Conservation (phyloP, 176 grass and related monocot species). For the Avena insularis region DNA sequence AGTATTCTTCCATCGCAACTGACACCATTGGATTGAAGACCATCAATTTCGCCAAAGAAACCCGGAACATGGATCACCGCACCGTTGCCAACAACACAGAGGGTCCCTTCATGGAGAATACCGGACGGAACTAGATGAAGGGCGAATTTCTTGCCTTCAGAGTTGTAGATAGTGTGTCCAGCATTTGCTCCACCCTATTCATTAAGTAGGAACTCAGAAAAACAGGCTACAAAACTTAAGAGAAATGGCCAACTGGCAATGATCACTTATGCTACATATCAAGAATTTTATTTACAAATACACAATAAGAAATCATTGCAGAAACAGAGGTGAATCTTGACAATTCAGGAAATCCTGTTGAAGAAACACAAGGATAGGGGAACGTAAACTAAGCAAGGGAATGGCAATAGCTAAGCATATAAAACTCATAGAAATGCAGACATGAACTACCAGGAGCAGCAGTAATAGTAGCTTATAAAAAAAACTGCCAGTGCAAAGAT, state of each 20-base stretch:
- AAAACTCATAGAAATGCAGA: conserved; percentile 15
- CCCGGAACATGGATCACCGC: conserved; percentile 82
- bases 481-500: conserved; percentile 5
- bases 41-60: conserved; percentile 84
- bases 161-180: conserved; percentile 88
- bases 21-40: conserved; percentile 71
- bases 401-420: neutral
- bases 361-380: neutral
- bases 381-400: conserved; percentile 7
- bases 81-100: conserved; percentile 83
- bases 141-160: conserved; percentile 82
- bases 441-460: neutral
- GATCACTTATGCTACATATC: neutral
- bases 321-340: neutral
- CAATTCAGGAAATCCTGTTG: neutral
- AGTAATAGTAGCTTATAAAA: neutral
- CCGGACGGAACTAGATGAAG: conserved; percentile 93
- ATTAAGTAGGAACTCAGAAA: conserved; percentile 34
- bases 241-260: neutral
- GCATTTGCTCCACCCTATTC: conserved; percentile 85
- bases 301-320: neutral
- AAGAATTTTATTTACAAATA: conserved; percentile 8
- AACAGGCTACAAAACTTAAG: conserved; percentile 25
- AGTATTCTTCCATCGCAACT: conserved; percentile 67
- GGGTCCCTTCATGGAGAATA: conserved; percentile 72